Conservation (phyloP, 2,329 filamentous ascomycete species). For the Pseudofabraea citricarpa region DNA sequence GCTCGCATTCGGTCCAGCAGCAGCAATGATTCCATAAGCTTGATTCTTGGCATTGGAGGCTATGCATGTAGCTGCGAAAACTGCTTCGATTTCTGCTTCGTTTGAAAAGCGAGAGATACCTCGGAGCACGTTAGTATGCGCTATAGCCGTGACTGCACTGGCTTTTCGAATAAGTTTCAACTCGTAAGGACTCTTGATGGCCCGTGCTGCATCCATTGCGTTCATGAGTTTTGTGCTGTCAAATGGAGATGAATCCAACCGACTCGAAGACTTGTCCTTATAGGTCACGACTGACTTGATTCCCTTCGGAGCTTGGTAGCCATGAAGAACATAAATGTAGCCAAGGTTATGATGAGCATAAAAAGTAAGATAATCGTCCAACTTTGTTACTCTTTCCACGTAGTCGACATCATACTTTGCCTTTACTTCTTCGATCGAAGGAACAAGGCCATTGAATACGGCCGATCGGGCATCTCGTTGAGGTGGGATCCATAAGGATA, state of each 20-base stretch:
- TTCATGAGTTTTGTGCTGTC: constrained; percentile 52
- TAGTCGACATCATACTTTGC: constrained; percentile 64
- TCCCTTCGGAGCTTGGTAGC: constrained; percentile 30
- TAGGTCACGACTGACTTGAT: not conserved
- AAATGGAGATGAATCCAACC: constrained; percentile 25
- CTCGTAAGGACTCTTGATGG: constrained; percentile 83
- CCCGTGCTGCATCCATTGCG: constrained; percentile 75
- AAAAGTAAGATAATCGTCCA: constrained; percentile 45
- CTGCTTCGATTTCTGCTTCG: constrained; percentile 78
- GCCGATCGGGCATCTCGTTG: constrained; percentile 52
- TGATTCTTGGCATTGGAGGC: constrained; percentile 69
- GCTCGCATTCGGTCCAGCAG: constrained; percentile 74
- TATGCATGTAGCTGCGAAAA: constrained; percentile 70
- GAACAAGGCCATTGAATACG: constrained; percentile 61
- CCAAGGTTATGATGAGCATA: constrained; percentile 33
- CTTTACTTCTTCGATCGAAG: constrained; percentile 56
- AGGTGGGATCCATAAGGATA: constrained; percentile 70
- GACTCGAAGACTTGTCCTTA: constrained; percentile 3
- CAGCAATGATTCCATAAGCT: constrained; percentile 87
- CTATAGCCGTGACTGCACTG: constrained; percentile 72
- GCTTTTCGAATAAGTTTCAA: constrained; percentile 76
- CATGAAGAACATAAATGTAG: constrained; percentile 40
- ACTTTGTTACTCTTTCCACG: constrained; percentile 52
- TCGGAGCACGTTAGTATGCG: constrained; percentile 69
- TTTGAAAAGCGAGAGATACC: constrained; percentile 59